Conservation (phyloP, 768 basidiomycete genomes). For the Kwoniella sp. region DNA sequence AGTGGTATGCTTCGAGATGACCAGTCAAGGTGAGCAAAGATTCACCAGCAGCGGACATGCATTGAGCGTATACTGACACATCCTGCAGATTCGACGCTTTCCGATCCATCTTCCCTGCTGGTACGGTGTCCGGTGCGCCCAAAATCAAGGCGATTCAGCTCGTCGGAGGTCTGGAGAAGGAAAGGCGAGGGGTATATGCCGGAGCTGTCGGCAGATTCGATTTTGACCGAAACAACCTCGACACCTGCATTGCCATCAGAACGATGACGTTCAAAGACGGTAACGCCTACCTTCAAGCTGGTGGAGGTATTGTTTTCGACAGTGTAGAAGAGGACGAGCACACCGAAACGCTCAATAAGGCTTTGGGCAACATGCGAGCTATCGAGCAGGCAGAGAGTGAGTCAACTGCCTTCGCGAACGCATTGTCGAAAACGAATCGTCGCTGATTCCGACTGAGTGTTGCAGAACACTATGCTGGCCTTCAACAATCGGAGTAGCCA, state of each 20-base stretch:
- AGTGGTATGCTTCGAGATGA: constrained; percentile 81
- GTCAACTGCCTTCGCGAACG: constrained; percentile 43
- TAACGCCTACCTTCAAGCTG: constrained; percentile 79
- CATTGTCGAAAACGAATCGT: neutral
- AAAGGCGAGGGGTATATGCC: constrained; percentile 90
- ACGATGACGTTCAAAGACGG: constrained; percentile 98
- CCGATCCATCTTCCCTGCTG: constrained; percentile 97
- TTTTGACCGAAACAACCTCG: constrained; percentile 83
- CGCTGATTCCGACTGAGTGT: neutral
- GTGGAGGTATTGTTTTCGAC: constrained; percentile 73
- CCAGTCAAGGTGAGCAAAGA: constrained; percentile 68
- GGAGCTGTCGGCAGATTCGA: constrained; percentile 98
- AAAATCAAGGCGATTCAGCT: constrained; percentile 99
- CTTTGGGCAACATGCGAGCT: constrained; percentile 81
- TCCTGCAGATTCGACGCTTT: constrained; percentile 87
- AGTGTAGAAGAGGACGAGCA: constrained; percentile 98
- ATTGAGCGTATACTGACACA: neutral
- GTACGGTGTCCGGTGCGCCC: constrained; percentile 96
- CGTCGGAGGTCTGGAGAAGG: constrained; percentile 78
- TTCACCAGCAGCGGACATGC: neutral
- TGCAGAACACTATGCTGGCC: constrained; percentile 29
- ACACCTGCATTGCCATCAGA: constrained; percentile 97
- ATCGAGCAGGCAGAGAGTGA: constrained; percentile 84
- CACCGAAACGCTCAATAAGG: constrained; percentile 91
- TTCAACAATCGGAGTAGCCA: constrained; percentile 11